phyloP scores from a whole-genome alignment of 768 basidiomycete genomes.

The Amanita phalloides region DNA sequence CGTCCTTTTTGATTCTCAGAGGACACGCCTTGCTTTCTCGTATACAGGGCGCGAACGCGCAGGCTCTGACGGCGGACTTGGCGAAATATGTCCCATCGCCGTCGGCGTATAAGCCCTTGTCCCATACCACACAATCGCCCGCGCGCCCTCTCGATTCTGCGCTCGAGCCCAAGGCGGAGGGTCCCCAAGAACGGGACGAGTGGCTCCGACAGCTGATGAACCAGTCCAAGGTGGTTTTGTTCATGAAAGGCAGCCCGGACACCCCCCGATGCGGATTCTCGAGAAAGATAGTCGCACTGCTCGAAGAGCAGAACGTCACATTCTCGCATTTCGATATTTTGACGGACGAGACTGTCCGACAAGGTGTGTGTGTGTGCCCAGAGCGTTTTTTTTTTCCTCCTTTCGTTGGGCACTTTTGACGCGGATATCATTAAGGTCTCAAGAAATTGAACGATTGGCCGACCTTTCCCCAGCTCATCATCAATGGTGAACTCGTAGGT shows the following conservation, averaged over 20 bases:
- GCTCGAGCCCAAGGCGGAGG: slow-evolving; percentile 25
- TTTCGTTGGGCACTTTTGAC: background rate
- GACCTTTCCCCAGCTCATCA: slow-evolving; percentile 78
- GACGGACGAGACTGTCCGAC: slow-evolving; percentile 68
- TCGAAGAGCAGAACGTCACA: slow-evolving; percentile 51
- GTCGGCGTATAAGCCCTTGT: slow-evolving; percentile 26
- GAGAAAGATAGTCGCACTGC: slow-evolving; percentile 55
- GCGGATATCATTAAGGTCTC: slow-evolving; percentile 31
- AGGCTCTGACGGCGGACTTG: slow-evolving; percentile 48
- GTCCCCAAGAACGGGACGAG: slow-evolving; percentile 51
- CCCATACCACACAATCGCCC: slow-evolving; percentile 36
- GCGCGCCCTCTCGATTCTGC: slow-evolving; percentile 17
- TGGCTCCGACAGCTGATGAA: slow-evolving; percentile 69
- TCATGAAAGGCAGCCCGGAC: slow-evolving; percentile 85
- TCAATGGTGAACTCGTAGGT: slow-evolving; percentile 90
- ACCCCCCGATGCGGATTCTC: slow-evolving; percentile 82
- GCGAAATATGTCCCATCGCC: slow-evolving; percentile 40
- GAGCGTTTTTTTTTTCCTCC: no score
- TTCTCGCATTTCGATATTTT: slow-evolving; percentile 82
- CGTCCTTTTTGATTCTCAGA: slow-evolving; percentile 70
- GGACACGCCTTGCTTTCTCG: slow-evolving; percentile 80
- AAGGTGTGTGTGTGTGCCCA: slow-evolving; percentile 32
- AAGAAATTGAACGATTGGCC: slow-evolving; percentile 85
- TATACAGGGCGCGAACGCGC: slow-evolving; percentile 73
- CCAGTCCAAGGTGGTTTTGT: slow-evolving; percentile 67